These are phyloP conservation scores for Ambispora gerdemannii DNA, from an alignment of 192 early-diverging fungal genomes.

Conservation along the genomic window DNA sequence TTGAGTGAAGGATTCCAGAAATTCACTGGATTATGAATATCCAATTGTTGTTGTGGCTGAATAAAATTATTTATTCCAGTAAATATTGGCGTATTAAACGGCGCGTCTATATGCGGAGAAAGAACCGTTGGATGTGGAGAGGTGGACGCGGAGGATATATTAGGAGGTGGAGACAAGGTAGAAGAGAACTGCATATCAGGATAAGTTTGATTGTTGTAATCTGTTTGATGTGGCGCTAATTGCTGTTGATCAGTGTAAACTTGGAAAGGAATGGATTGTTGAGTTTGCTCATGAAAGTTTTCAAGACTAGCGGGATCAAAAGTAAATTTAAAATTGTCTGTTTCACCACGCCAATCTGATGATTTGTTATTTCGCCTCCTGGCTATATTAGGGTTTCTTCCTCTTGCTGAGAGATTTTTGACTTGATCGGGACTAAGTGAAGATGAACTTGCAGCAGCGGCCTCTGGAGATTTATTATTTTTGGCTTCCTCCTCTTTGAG, in stretches of 20 bases:
- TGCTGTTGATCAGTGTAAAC: background rate
- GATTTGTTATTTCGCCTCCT: background rate
- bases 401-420: background rate
- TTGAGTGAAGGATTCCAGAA: background rate
- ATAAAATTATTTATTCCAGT: background rate
- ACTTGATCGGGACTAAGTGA: slow-evolving; percentile 8
- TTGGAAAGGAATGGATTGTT: background rate
- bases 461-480: background rate
- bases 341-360: background rate
- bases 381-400: background rate
- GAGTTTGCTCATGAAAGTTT: background rate
- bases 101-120: background rate
- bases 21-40: background rate
- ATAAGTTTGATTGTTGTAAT: background rate
- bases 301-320: slow-evolving; percentile 2
- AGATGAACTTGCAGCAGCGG: background rate
- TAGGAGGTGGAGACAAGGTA: background rate
- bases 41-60: background rate
- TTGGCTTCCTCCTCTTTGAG: slow-evolving; percentile 16
- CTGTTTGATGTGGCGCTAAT: background rate
- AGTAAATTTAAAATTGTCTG: slow-evolving; percentile 15
- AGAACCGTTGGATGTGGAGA: background rate
- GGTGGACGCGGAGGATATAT: background rate
- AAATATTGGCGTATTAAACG: background rate
- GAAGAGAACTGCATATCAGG: background rate